Conservation (phyloP, 106 monocot species). For the Vanilla planifolia region DNA sequence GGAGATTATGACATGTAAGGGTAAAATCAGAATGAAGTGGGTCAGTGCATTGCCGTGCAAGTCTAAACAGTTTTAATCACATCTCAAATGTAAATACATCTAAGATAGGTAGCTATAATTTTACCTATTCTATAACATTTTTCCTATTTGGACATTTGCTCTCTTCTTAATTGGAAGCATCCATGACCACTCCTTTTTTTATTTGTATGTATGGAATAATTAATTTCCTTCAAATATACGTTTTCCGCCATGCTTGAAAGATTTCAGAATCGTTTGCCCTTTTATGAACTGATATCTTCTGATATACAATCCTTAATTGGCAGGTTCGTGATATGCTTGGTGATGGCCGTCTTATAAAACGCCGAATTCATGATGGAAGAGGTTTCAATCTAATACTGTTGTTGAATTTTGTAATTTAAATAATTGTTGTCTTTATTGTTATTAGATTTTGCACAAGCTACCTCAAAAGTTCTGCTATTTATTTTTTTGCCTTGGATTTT, state of each 20-base stretch:
- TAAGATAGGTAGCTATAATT: too few relatives aligned
- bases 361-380: slow-evolving; percentile 87
- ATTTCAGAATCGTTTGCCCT: not conserved
- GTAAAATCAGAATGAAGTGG: too few relatives aligned
- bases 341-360: slow-evolving; percentile 97
- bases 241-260: not conserved
- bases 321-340: slow-evolving; percentile 99
- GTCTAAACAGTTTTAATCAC: too few relatives aligned
- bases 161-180: too few relatives aligned
- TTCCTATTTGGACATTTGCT: too few relatives aligned
- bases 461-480: not conserved
- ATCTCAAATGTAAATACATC: too few relatives aligned
- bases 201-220: slow-evolving; percentile 1
- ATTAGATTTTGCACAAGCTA: not conserved
- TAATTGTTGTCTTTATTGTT: not conserved
- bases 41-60: too few relatives aligned
- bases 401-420: too few relatives aligned
- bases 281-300: not conserved
- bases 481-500: too few relatives aligned
- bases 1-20: too few relatives aligned
- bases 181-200: not conserved
- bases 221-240: not conserved
- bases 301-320: slow-evolving; percentile 2
- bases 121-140: too few relatives aligned
- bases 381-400: slow-evolving; percentile 41